Conservation (phyloP, 768 basidiomycete genomes). For the Boletus barrowsii region DNA sequence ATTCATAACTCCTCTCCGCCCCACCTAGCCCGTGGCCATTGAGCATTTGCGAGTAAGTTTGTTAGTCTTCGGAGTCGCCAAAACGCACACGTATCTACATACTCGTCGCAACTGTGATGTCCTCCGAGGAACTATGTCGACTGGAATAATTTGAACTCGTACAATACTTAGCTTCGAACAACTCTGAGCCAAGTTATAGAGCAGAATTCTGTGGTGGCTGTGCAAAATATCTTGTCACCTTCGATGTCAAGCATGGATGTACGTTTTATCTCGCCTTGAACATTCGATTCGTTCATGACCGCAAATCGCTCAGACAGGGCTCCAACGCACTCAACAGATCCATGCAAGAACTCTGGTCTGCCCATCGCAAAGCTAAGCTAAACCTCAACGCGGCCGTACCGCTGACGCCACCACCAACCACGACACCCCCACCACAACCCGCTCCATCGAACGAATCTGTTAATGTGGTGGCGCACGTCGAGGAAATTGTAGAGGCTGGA, state of each 20-base stretch:
- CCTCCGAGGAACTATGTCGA: background rate
- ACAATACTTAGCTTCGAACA: no score
- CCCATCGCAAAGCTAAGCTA: slow-evolving; percentile 59
- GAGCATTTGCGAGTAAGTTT: no score
- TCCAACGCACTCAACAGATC: slow-evolving; percentile 74
- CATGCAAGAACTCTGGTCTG: slow-evolving; percentile 78
- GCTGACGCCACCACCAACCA: background rate
- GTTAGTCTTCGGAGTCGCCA: no score
- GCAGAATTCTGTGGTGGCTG: background rate
- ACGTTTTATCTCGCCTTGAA: background rate
- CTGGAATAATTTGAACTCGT: no score
- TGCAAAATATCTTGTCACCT: background rate
- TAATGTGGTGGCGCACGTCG: slow-evolving; percentile 20
- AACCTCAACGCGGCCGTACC: slow-evolving; percentile 53
- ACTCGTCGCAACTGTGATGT: no score
- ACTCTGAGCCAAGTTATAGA: no score
- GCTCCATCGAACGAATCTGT: slow-evolving; percentile 20
- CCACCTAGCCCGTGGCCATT: no score
- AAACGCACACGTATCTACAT: no score
- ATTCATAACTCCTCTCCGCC: no score
- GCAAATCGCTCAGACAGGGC: slow-evolving; percentile 54
- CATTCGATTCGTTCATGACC: slow-evolving; percentile 7
- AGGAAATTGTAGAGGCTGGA: slow-evolving; percentile 11
- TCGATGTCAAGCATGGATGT: slow-evolving; percentile 23
- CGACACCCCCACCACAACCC: background rate